Evolutionary conservation across 768 basidiomycete species (phyloP), one percentile per base, ranked within the genome.

Genomic region (Pleurotus pulmonarius): DNA sequence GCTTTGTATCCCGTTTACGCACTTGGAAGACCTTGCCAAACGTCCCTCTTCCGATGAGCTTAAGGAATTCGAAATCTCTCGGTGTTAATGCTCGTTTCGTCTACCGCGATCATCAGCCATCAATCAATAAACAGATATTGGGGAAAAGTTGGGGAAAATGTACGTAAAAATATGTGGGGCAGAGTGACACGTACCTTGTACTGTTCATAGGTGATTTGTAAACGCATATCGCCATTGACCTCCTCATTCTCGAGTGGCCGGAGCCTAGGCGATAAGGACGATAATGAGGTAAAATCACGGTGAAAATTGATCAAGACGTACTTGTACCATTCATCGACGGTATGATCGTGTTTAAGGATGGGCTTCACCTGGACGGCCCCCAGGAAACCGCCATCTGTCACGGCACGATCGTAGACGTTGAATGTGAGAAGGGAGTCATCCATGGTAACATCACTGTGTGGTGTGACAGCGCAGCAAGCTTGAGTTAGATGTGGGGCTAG

Each of bases 1-100:
- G 91, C 71, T 93, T 91, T 41, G 97, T 99, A 75, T 99, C 95
- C 69, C 80, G 87, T 75, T 99, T 99, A 59, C 97, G 92, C 48
- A 99, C 97, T 72, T 99, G 97, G 80, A 98, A 98, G 16, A 99
- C 97, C 55, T 94, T 91, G 47, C 95, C 97, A 69, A 99, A 99
- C 0, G 97, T 98, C 1, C 97, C 97, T 48, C 94, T 87, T 56
- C 97, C 97, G 72, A 99, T 98, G 56, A 99, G 89, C 71, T 97
- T 97, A 66, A 99, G 86, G 75, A 98, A 97, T 68, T 98, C 96
- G 65, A 99, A 99, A 69, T 98, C 96, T 67, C 90, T 86, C 26
- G 95, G 94, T n/a, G 85, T 90, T 49, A 98, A 82, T 4, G 90
- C 85, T 45, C 86, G 85, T 75, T 90, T 93, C 46, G 85, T 89